Conservation (phyloP, 177 flowering plant genomes). For the Vitis hybrid region DNA sequence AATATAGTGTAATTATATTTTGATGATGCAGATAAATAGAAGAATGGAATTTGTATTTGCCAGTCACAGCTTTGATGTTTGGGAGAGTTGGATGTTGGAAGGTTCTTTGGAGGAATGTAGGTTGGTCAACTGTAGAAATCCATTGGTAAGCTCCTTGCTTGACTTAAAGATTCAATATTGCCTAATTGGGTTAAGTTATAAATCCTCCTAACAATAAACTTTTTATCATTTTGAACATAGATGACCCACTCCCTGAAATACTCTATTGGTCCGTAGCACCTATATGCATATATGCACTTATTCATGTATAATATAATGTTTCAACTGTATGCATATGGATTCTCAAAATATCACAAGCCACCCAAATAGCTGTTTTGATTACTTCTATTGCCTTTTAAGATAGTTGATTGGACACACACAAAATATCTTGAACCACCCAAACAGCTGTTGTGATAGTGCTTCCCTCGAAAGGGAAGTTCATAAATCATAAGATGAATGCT, state of each 20-base stretch:
- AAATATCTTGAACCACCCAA: no score
- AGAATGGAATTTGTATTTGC: constrained; percentile 98
- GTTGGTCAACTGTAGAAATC: constrained; percentile 91
- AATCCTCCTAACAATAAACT: background rate
- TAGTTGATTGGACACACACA: no score
- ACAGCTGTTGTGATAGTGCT: no score
- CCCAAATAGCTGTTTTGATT: background rate
- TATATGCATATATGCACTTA: background rate
- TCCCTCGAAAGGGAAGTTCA: no score
- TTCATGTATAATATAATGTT: no score
- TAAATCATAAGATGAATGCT: no score
- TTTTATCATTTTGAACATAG: background rate
- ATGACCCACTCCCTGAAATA: background rate
- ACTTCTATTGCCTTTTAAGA: background rate
- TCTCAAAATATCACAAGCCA: background rate
- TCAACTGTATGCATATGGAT: background rate
- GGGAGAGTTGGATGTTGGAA: constrained; percentile 97
- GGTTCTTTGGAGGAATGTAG: constrained; percentile 88
- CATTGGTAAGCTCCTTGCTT: constrained; percentile 48
- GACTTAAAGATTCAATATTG: no score
- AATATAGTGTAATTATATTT: constrained; percentile 10
- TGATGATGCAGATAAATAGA: constrained; percentile 77
- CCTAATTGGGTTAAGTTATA: background rate
- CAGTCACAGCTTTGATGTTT: constrained; percentile 96
- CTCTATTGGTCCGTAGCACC: background rate